A percentile compares a stretch with the other conserved stretches of the same genome.
phyloP scores from a whole-genome alignment of 2,329 filamentous ascomycete genomes.

The Alternaria viburni region DNA sequence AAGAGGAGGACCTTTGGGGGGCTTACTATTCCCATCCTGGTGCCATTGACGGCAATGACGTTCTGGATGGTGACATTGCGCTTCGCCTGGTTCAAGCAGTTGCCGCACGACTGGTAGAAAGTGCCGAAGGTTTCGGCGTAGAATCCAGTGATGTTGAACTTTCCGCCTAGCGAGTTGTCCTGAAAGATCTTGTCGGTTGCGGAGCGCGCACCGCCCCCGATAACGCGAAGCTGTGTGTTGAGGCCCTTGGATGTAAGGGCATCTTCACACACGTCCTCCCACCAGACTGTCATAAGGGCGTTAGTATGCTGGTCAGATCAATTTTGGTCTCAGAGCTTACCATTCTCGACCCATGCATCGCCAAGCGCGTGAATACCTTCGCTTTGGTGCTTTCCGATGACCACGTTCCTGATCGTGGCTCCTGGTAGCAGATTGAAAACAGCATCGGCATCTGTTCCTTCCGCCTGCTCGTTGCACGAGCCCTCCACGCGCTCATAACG shows the following conservation, averaged over 20 bases:
- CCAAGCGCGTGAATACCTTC: slow-evolving; percentile 34
- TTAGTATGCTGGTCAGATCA: background rate
- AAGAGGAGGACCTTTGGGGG: background rate
- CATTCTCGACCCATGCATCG: slow-evolving; percentile 37
- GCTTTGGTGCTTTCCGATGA: slow-evolving; percentile 35
- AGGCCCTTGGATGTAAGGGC: slow-evolving; percentile 32
- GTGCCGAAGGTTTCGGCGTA: slow-evolving; percentile 35
- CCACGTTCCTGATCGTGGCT: slow-evolving; percentile 29
- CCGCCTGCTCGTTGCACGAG: slow-evolving; percentile 33
- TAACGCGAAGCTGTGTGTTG: slow-evolving; percentile 35
- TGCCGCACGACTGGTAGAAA: slow-evolving; percentile 34
- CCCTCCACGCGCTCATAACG: slow-evolving; percentile 33
- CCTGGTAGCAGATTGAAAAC: slow-evolving; percentile 33
- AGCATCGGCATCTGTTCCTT: slow-evolving; percentile 33
- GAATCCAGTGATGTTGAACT: slow-evolving; percentile 33
- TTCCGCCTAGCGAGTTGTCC: slow-evolving; percentile 27
- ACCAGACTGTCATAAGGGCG: slow-evolving; percentile 22
- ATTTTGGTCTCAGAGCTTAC: background rate
- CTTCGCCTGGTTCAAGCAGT: slow-evolving; percentile 36
- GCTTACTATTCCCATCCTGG: slow-evolving; percentile 33
- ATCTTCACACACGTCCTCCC: slow-evolving; percentile 37
- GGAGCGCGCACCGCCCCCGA: slow-evolving; percentile 34
- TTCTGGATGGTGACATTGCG: slow-evolving; percentile 36
- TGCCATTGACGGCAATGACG: slow-evolving; percentile 31
- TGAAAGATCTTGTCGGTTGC: slow-evolving; percentile 35